phyloP scores from a whole-genome alignment of 768 basidiomycete species.

The Tubosaeta sp. region DNA sequence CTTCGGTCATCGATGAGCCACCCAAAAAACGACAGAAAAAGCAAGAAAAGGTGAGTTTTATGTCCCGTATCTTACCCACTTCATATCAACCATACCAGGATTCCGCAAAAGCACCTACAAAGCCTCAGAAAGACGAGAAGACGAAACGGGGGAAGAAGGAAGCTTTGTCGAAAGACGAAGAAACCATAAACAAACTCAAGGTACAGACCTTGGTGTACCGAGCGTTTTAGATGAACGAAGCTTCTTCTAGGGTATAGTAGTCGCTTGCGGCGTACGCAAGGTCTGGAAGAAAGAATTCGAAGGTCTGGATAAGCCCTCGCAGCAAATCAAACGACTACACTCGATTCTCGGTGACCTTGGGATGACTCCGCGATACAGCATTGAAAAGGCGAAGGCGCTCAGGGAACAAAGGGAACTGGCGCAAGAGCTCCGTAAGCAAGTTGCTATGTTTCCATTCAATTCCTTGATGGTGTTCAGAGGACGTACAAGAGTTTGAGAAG shows the following conservation, averaged over 20 bases:
- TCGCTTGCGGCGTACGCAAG: constrained; percentile 75
- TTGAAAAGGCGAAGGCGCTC: constrained; percentile 79
- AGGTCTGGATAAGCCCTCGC: constrained; percentile 48
- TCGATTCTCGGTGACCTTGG: constrained; percentile 67
- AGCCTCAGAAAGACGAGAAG: constrained; percentile 12
- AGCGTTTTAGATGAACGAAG: not conserved
- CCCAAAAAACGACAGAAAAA: constrained; percentile 43
- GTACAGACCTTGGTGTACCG: constrained; percentile 30
- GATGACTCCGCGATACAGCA: constrained; percentile 71
- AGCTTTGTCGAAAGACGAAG: constrained; percentile 38
- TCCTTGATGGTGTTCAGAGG: constrained; percentile 43
- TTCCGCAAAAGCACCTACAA: constrained; percentile 12
- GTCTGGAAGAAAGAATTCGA: constrained; percentile 73
- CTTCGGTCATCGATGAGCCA: constrained; percentile 52
- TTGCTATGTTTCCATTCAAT: not conserved
- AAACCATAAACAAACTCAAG: constrained; percentile 71
- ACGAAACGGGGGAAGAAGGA: constrained; percentile 24
- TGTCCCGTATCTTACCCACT: not conserved
- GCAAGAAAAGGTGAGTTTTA: constrained; percentile 25
- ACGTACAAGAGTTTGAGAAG: constrained; percentile 67
- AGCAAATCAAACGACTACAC: constrained; percentile 64
- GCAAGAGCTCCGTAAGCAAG: constrained; percentile 65
- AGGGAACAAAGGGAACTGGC: constrained; percentile 70
- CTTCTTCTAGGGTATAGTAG: constrained; percentile 51
- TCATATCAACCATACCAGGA: constrained; percentile 9